Evolutionary conservation across 345 rosid species (phyloP), one percentile per base, ranked within the genome.

Genomic region (Capsella bursapastoris): DNA sequence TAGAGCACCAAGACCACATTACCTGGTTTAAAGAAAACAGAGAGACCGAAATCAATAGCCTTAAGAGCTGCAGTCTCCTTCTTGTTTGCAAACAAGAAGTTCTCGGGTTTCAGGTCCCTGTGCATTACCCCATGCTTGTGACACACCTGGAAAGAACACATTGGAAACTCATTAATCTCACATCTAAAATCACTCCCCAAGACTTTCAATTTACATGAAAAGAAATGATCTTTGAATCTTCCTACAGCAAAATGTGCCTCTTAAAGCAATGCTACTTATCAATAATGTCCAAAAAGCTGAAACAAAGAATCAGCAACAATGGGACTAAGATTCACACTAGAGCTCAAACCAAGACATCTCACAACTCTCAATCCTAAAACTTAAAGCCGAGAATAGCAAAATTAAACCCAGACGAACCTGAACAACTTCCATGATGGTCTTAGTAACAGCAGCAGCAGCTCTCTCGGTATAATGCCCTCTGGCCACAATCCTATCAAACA

Each of bases 391-490:
- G 16, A 43, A 14, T 5, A 12, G 34, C 10, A 48, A 72, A 48
- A 72, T 0, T 0, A 72, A 68, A 18, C 16, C 4, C 1, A 13
- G 14, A 41, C 60, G 14, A 29, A 92, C 99, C 99, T 89, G 98
- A 82, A 96, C 96, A 72, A 91, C 98, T 78, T 94, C 97, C 48
- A 85, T 90, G 59, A 94, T 94, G 16, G 98, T 94, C 66, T 84
- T 86, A 78, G 89, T 90, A 3, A 96, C 90, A 15, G 76, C 90
- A 40, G 99, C 98, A 63, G 99, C 99, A 49, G 96, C 98, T 70
- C 98, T 83, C 80, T 96, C 99, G 0, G 98, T 96, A 79, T 96
- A 96, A 83, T 90, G 98, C 1, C 98, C 99, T 79, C 98, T 81
- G 0, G 99, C 91, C 3, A 92, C 96, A 72, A 96, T 94, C 86